phyloP scores from a whole-genome alignment of 768 basidiomycete genomes.

The Mycena belliarum region DNA sequence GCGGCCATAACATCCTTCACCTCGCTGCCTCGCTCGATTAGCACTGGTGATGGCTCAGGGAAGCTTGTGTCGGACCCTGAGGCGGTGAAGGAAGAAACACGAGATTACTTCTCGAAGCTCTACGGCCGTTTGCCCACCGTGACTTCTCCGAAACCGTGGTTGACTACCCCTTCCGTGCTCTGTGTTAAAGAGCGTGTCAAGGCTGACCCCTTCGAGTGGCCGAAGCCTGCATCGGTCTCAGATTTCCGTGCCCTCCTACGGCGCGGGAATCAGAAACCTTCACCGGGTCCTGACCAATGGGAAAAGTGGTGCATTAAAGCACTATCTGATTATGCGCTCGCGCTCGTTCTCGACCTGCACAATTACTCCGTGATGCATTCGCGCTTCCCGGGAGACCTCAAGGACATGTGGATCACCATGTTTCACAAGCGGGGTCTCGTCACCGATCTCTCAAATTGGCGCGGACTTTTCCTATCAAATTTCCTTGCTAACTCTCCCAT shows the following conservation, averaged over 20 bases:
- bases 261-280: constrained; percentile 5
- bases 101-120: background rate
- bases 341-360: constrained; percentile 8
- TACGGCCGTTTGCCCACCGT: constrained; percentile 3
- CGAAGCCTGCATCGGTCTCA: background rate
- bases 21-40: background rate
- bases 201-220: background rate
- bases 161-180: background rate
- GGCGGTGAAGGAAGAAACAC: background rate
- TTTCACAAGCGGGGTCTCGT: constrained; percentile 20
- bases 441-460: constrained; percentile 18
- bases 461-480: constrained; percentile 19
- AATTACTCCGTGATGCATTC: constrained; percentile 22
- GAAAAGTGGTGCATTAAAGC: constrained; percentile 21
- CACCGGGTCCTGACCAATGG: constrained; percentile 12
- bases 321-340: constrained; percentile 11
- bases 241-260: constrained; percentile 11
- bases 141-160: constrained; percentile 27
- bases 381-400: constrained; percentile 16
- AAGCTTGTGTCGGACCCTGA: background rate
- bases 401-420: constrained; percentile 8
- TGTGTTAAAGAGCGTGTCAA: background rate
- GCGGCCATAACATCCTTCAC: background rate
- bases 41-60: background rate
- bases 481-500: constrained; percentile 22